These are phyloP conservation scores for Claviceps sp. DNA, from an alignment of 2,329 filamentous ascomycete species.

Conservation along the genomic window DNA sequence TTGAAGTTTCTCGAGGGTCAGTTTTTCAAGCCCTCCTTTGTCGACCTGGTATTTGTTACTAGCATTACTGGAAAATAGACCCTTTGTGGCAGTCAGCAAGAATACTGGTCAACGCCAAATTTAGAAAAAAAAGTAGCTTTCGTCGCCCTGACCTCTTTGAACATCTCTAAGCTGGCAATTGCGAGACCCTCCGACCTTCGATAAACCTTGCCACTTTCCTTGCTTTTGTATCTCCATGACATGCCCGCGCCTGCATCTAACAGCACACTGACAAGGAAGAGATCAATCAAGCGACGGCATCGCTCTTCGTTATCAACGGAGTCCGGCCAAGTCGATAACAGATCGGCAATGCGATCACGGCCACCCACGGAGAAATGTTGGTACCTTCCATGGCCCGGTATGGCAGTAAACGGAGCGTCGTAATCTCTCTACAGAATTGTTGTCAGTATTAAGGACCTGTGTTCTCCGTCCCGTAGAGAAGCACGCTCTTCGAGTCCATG, in stretches of 20 bases:
- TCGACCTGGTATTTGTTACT: slow-evolving; percentile 83
- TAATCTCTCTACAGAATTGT: slow-evolving; percentile 32
- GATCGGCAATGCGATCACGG: slow-evolving; percentile 56
- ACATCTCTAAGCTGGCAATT: slow-evolving; percentile 71
- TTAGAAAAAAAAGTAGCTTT: neutral
- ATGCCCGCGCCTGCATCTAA: slow-evolving; percentile 83
- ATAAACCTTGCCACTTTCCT: slow-evolving; percentile 73
- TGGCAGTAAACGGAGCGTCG: slow-evolving; percentile 42
- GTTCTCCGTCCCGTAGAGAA: neutral
- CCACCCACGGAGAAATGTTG: slow-evolving; percentile 78
- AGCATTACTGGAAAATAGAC: slow-evolving; percentile 72
- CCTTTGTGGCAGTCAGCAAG: slow-evolving; percentile 25
- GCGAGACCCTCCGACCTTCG: slow-evolving; percentile 80
- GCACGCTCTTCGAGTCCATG: neutral
- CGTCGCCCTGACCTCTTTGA: slow-evolving; percentile 47
- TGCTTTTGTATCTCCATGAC: slow-evolving; percentile 84
- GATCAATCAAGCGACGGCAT: slow-evolving; percentile 61
- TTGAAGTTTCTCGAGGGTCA: slow-evolving; percentile 63
- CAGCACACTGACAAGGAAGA: slow-evolving; percentile 68
- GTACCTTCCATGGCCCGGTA: slow-evolving; percentile 78
- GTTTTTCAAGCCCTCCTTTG: slow-evolving; percentile 58
- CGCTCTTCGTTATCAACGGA: slow-evolving; percentile 59
- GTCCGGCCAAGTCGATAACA: slow-evolving; percentile 55
- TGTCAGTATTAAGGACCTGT: neutral
- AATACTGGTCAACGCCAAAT: too few relatives aligned